These are phyloP conservation scores for Monosporascus sp. DNA, from an alignment of 2,329 filamentous ascomycete species.

Conservation along the genomic window DNA sequence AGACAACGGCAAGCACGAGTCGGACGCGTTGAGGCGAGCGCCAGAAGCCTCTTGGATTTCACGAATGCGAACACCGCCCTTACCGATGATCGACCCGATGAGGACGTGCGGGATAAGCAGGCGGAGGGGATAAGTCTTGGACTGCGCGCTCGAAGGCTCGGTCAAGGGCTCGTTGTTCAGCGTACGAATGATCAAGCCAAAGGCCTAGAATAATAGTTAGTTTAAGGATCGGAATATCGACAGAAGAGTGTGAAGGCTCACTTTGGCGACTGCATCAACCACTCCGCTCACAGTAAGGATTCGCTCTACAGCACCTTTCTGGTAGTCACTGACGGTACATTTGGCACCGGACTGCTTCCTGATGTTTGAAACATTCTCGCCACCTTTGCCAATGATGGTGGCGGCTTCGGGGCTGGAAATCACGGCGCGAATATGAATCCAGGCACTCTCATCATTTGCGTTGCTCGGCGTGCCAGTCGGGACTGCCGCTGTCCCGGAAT, in stretches of 20 bases:
- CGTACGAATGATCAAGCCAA: conserved; percentile 95
- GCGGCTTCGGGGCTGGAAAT: conserved; percentile 97
- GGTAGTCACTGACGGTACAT: conserved; percentile 98
- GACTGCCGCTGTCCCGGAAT: conserved; percentile 30
- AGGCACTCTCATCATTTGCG: conserved; percentile 82
- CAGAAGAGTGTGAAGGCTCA: conserved; percentile 35
- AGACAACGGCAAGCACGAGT: conserved; percentile 88
- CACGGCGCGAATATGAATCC: conserved; percentile 95
- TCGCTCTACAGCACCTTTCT: conserved; percentile 92
- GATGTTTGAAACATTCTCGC: conserved; percentile 97
- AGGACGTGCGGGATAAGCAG: conserved; percentile 94
- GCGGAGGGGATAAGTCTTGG: conserved; percentile 94
- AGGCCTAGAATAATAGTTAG: conserved; percentile 56
- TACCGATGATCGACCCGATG: conserved; percentile 98
- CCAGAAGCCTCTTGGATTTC: conserved; percentile 98
- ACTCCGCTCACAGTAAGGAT: conserved; percentile 95
- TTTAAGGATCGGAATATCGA: conserved; percentile 1
- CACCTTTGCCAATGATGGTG: conserved; percentile 96
- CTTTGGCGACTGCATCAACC: conserved; percentile 95
- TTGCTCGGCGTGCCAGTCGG: conserved; percentile 39
- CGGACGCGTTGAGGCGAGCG: conserved; percentile 91
- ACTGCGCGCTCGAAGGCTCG: conserved; percentile 82
- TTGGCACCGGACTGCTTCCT: conserved; percentile 92
- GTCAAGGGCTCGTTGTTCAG: conserved; percentile 94
- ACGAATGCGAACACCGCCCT: conserved; percentile 89